Conservation (phyloP, 1,284 basidiomycete genomes). For the Ganoderma multipileum region DNA sequence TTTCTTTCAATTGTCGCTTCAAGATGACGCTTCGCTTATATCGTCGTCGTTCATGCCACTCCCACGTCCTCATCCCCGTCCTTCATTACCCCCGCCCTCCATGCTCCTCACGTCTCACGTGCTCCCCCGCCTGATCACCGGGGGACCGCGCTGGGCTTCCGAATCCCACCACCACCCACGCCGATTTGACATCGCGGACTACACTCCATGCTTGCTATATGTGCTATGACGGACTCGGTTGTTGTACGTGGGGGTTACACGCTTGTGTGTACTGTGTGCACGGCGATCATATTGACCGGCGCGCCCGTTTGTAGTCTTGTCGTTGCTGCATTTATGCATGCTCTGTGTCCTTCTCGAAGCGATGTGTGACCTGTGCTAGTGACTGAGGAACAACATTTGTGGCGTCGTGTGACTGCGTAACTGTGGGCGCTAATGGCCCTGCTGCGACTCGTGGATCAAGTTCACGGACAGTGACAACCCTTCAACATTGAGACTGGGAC, state of each 20-base stretch:
- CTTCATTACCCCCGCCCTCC: not conserved
- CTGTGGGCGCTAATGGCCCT: not conserved
- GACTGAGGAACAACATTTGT: not conserved
- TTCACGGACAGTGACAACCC: not conserved
- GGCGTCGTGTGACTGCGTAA: not conserved
- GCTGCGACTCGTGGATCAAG: not conserved
- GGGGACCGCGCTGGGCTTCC: constrained; percentile 1
- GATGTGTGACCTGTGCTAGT: not conserved
- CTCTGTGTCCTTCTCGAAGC: constrained; percentile 4
- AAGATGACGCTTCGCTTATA: constrained; percentile 3
- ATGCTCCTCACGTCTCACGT: not conserved
- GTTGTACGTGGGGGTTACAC: constrained; percentile 15
- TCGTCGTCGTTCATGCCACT: not conserved
- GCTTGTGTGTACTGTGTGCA: constrained; percentile 19
- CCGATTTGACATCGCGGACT: constrained; percentile 27
- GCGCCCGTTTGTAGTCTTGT: constrained; percentile 21
- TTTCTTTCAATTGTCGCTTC: not conserved
- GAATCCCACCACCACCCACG: constrained; percentile 8
- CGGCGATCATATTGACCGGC: constrained; percentile 14
- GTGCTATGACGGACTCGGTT: constrained; percentile 17
- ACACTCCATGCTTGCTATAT: constrained; percentile 18
- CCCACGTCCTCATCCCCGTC: not conserved
- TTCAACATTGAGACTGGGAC: not conserved
- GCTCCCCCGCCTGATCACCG: not conserved
- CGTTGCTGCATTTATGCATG: constrained; percentile 23